Evolutionary conservation across 805 yeast genomes (phyloP).

Genomic region (Candida coquimbonensis): DNA sequence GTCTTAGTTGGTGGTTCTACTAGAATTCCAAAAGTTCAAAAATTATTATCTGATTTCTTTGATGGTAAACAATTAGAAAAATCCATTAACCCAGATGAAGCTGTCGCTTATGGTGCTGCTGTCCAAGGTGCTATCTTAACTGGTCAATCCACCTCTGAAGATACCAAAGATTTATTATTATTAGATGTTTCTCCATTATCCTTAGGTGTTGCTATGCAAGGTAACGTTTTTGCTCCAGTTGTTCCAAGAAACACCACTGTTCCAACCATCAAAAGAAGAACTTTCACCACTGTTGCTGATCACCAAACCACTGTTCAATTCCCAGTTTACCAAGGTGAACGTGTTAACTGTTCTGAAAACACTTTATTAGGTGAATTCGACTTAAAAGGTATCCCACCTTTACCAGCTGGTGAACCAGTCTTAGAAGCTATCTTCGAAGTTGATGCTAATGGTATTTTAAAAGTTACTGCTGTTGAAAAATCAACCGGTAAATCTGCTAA

Average conservation of each 20-base stretch:
- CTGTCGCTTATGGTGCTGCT: slow-evolving; percentile 99
- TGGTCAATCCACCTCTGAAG: slow-evolving; percentile 93
- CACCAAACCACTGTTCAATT: slow-evolving; percentile 98
- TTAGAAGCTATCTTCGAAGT: slow-evolving; percentile 98
- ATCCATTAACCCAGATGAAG: slow-evolving; percentile 97
- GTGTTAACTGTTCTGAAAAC: slow-evolving; percentile 93
- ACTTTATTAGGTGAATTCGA: slow-evolving; percentile 96
- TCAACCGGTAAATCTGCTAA: slow-evolving; percentile 97
- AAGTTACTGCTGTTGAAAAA: slow-evolving; percentile 98
- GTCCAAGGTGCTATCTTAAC: slow-evolving; percentile 96
- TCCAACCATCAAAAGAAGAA: slow-evolving; percentile 96
- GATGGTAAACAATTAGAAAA: slow-evolving; percentile 96
- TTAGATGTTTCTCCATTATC: slow-evolving; percentile 98
- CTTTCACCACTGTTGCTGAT: slow-evolving; percentile 94
- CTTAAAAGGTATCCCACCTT: slow-evolving; percentile 93
- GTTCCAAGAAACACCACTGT: slow-evolving; percentile 36
- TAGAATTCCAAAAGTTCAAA: slow-evolving; percentile 96
- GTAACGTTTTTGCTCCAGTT: slow-evolving; percentile 98
- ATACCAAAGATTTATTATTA: slow-evolving; percentile 94
- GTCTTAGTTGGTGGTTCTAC: slow-evolving; percentile 98
- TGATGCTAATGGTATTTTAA: slow-evolving; percentile 99
- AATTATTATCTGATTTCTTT: slow-evolving; percentile 92
- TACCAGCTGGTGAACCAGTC: slow-evolving; percentile 99
- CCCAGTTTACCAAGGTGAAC: slow-evolving; percentile 98
- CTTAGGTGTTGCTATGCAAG: slow-evolving; percentile 96